Evolutionary conservation across 768 basidiomycete species (phyloP).

Genomic region (Cytidiella melzeri): DNA sequence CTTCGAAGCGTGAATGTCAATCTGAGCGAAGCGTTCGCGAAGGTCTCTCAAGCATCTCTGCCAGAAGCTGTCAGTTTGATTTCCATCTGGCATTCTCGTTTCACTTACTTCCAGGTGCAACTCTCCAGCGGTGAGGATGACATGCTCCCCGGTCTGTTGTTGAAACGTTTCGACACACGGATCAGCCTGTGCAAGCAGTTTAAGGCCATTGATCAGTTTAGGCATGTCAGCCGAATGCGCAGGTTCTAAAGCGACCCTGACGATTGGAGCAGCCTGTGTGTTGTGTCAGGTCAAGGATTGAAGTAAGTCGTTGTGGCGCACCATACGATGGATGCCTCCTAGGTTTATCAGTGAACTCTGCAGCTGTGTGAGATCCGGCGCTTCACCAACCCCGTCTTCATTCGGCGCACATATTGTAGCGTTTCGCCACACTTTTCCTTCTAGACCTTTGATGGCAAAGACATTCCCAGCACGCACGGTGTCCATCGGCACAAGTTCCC

Average conservation of each 20-base stretch:
- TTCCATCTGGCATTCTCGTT: too few relatives aligned
- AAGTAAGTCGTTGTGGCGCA: slow-evolving; percentile 28
- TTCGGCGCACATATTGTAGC: slow-evolving; percentile 80
- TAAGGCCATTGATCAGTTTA: slow-evolving; percentile 80
- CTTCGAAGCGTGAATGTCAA: slow-evolving; percentile 89
- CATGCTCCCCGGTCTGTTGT: slow-evolving; percentile 95
- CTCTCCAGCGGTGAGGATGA: slow-evolving; percentile 94
- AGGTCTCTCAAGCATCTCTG: slow-evolving; percentile 95
- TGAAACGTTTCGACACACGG: slow-evolving; percentile 97
- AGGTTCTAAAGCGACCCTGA: slow-evolving; percentile 92
- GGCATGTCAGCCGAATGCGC: slow-evolving; percentile 78
- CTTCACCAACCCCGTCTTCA: slow-evolving; percentile 34
- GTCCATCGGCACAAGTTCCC: slow-evolving; percentile 82
- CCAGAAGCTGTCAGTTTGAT: too few relatives aligned
- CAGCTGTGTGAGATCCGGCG: slow-evolving; percentile 27
- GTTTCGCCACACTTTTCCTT: slow-evolving; percentile 84
- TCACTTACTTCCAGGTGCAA: slow-evolving; percentile 81
- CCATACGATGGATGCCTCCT: slow-evolving; percentile 61
- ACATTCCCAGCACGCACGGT: slow-evolving; percentile 88
- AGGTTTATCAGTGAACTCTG: slow-evolving; percentile 70
- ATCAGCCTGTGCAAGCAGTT: slow-evolving; percentile 88
- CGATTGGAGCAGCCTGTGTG: slow-evolving; percentile 76
- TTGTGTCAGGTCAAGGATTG: slow-evolving; percentile 1
- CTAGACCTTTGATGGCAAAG: slow-evolving; percentile 87
- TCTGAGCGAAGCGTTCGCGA: slow-evolving; percentile 89